These are phyloP conservation scores for Arabis alpina DNA, from an alignment of 345 rosid genomes.

Conservation along the genomic window DNA sequence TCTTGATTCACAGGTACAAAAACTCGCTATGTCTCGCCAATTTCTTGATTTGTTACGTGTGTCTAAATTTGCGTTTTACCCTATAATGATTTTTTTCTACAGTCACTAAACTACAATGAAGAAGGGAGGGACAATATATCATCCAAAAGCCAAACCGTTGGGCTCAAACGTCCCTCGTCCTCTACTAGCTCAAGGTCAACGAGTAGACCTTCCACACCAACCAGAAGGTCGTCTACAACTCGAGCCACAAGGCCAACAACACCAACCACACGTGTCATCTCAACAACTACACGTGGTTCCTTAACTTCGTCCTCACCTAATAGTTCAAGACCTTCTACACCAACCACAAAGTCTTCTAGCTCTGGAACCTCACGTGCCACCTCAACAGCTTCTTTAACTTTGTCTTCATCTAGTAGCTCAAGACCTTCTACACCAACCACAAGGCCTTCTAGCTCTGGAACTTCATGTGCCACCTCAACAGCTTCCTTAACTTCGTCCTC, in stretches of 20 bases:
- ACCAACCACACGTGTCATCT: slow-evolving; percentile 26
- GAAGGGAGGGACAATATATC: slow-evolving; percentile 25
- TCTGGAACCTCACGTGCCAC: slow-evolving; percentile 3
- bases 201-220: slow-evolving; percentile 58
- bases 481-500: not conserved
- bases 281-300: not conserved
- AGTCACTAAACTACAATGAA: slow-evolving; percentile 22
- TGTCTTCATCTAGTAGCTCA: not conserved
- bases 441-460: slow-evolving; percentile 35
- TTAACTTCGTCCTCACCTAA: no score
- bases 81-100: not conserved
- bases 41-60: not conserved
- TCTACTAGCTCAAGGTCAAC: slow-evolving; percentile 54
- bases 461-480: slow-evolving; percentile 28
- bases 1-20: slow-evolving; percentile 28
- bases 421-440: slow-evolving; percentile 50
- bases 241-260: slow-evolving; percentile 29
- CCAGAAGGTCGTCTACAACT: slow-evolving; percentile 43
- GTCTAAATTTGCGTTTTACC: not conserved
- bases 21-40: not conserved
- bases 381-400: slow-evolving; percentile 9
- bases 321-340: no score
- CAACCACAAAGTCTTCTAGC: no score
- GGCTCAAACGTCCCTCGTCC: slow-evolving; percentile 61
- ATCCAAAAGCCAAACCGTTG: slow-evolving; percentile 43